A percentile compares a stretch with the other conserved stretches of the same genome.
Conservation (phyloP, 805 yeast genomes). For the Candida maris region DNA sequence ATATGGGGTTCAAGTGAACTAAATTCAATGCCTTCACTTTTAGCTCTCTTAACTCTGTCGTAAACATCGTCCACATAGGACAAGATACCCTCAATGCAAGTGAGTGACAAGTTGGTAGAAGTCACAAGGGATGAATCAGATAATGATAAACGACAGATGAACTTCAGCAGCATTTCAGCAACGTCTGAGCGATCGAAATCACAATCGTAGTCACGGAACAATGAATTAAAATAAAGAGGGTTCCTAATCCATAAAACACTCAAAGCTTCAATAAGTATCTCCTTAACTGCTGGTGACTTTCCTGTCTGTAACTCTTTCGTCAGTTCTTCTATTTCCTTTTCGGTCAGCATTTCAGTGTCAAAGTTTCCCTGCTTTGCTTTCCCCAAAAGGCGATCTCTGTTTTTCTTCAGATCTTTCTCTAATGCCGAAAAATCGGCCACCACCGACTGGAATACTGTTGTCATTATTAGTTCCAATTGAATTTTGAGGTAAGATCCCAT, state of each 20-base stretch:
- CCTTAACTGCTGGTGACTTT: constrained; percentile 53
- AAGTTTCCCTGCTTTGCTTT: constrained; percentile 26
- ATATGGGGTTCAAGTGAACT: constrained; percentile 22
- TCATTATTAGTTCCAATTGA: constrained; percentile 74
- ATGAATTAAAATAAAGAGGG: constrained; percentile 68
- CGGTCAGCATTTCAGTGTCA: constrained; percentile 24
- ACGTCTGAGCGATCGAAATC: constrained; percentile 83
- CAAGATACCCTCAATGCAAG: constrained; percentile 84
- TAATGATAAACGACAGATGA: constrained; percentile 71
- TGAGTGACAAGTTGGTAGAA: constrained; percentile 86
- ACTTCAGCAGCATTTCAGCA: constrained; percentile 60
- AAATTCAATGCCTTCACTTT: constrained; percentile 22
- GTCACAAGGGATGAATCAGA: constrained; percentile 81
- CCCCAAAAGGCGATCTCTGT: constrained; percentile 28
- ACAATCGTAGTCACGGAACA: constrained; percentile 86
- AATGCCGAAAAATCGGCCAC: constrained; percentile 25
- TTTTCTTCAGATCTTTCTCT: constrained; percentile 25
- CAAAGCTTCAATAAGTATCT: constrained; percentile 77
- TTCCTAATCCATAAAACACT: constrained; percentile 80
- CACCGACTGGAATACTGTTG: constrained; percentile 51
- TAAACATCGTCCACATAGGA: constrained; percentile 63
- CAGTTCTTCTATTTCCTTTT: constrained; percentile 25
- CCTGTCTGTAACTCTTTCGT: constrained; percentile 43
- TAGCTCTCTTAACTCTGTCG: constrained; percentile 41
- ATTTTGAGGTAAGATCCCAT: constrained; percentile 64